Evolutionary conservation across 2,329 filamentous ascomycete species (phyloP), one percentile per base, ranked within the genome.

Genomic region (Apiospora aurea): DNA sequence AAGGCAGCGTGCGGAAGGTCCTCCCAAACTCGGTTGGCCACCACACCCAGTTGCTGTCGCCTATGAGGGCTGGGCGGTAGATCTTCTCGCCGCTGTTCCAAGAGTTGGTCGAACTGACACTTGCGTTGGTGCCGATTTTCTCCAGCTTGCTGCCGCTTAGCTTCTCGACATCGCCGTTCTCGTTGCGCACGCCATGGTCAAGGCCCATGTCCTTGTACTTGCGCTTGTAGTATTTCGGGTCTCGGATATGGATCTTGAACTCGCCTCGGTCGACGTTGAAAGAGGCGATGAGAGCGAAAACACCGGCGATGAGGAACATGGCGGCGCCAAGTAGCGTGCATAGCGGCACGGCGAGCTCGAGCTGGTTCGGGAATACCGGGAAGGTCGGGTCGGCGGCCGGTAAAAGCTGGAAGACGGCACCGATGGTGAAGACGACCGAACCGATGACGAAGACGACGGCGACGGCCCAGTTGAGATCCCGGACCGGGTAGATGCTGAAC

Each of bases 401-500:
- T 34, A 70, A 47, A 24, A 72, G 44, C 34, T 34, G 26, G 49
- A 74, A 69, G 26, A 66, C 47, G 68, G 69, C 64, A 61, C 72
- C 41, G 66, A 72, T 18, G 29, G 64, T 67, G 61, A 75, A 75
- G 26, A 70, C 41, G n/a, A 72, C n/a, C 7, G 71, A 73, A 5
- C 72, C 75, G 16, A 72, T 5, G 29, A 74, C 72, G 10, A 79
- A 82, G 68, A 80, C 75, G 14, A 75, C 29, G 24, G 71, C 51
- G 29, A 73, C 46, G 10, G 72, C 21, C 73, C 72, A 75, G 69
- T 72, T 75, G 6, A 72, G 61, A 49, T 74, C 71, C 29, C 73
- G 70, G 43, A 72, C 73, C 38, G 73, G 74, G 64, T 71, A 75
- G 7, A 71, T 69, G 7, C 69, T 74, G 67, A 75, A 73, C 73